phyloP scores from a whole-genome alignment of 352 stramenopile genomes.

The Thalassiosira mediterranea region DNA sequence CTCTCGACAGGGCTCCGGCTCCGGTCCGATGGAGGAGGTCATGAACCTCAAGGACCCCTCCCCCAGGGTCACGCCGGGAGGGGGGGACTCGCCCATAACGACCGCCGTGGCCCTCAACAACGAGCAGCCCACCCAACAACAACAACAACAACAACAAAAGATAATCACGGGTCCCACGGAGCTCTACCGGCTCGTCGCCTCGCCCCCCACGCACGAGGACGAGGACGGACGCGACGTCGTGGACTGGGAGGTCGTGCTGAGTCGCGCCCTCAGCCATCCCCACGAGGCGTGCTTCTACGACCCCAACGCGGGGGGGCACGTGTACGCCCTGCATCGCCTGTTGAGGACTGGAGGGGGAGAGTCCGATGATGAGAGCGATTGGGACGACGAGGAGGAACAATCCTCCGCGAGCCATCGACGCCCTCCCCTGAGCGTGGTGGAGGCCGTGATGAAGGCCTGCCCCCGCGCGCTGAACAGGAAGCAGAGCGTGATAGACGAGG shows the following conservation, averaged over 20 bases:
- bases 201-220: neutral
- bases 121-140: neutral
- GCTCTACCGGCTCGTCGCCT: slow-evolving; percentile 20
- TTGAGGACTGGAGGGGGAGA: slow-evolving; percentile 4
- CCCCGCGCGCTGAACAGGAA: slow-evolving; percentile 38
- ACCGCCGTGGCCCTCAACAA: neutral
- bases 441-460: slow-evolving; percentile 38
- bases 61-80: neutral
- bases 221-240: neutral
- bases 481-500: slow-evolving; percentile 35
- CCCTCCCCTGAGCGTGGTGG: slow-evolving; percentile 27
- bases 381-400: neutral
- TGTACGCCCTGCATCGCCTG: slow-evolving; percentile 41
- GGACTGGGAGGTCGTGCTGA: slow-evolving; percentile 30
- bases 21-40: no score
- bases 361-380: neutral
- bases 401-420: neutral
- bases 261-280: slow-evolving; percentile 23
- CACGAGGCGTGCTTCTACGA: slow-evolving; percentile 46
- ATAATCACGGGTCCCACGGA: slow-evolving; percentile 12
- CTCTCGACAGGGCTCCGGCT: neutral
- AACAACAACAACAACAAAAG: neutral
- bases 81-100: neutral
- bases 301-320: slow-evolving; percentile 36
- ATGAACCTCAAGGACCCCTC: neutral